Percentiles rank a stretch among this genome's conserved stretches.
Conservation (phyloP, 192 early-diverging fungal genomes). For the Hyaloraphidium curvatum region DNA sequence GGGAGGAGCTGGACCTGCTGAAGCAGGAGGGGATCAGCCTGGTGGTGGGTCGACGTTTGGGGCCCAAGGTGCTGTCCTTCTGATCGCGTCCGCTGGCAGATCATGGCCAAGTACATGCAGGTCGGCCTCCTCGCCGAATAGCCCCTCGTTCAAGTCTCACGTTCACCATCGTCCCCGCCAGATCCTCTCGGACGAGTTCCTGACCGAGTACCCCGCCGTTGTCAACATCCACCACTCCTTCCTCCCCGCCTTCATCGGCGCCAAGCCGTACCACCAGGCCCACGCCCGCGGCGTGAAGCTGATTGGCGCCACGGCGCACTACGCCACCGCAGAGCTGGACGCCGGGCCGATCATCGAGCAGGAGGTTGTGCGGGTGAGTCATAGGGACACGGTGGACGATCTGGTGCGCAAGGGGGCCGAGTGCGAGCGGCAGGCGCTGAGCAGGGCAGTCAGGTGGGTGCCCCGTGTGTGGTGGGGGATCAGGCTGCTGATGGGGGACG, state of each 20-base stretch:
- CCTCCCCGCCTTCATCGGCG: slow-evolving; percentile 5
- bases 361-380: slow-evolving; percentile 3
- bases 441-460: too few relatives aligned
- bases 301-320: slow-evolving; percentile 5
- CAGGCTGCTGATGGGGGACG: background rate
- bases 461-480: background rate
- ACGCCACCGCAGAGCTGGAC: slow-evolving; percentile 4
- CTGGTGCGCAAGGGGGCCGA: slow-evolving; percentile 4
- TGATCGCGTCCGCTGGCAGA: background rate
- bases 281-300: slow-evolving; percentile 5
- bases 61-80: background rate
- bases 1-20: slow-evolving; percentile 1
- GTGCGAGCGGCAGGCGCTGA: background rate
- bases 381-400: slow-evolving; percentile 5
- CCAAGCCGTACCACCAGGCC: slow-evolving; percentile 6
- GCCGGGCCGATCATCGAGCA: slow-evolving; percentile 7
- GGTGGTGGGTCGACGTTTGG: background rate
- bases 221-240: slow-evolving; percentile 7
- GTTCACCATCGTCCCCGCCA: background rate
- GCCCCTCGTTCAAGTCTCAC: too few relatives aligned
- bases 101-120: slow-evolving; percentile 7
- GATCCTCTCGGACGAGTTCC: background rate
- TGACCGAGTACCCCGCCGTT: background rate
- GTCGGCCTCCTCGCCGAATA: too few relatives aligned
- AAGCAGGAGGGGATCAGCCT: slow-evolving; percentile 1